Percentiles rank a stretch among this genome's conserved stretches.
These are phyloP conservation scores for Heritiera fomes DNA, from an alignment of 345 rosid genomes.

Conservation along the genomic window DNA sequence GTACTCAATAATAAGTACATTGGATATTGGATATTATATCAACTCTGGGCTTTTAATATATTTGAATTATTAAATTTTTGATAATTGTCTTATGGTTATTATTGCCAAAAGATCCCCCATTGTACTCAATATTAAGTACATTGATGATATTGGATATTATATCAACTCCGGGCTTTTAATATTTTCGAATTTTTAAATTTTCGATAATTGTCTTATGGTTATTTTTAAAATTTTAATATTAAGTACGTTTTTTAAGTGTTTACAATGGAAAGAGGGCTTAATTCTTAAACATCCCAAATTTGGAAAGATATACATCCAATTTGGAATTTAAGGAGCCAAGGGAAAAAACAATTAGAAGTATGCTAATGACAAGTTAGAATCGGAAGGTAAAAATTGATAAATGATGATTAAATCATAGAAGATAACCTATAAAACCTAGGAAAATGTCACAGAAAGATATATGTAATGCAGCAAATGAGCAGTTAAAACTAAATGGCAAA, in stretches of 20 bases:
- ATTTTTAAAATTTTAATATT: too few relatives aligned
- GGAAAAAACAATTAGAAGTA: neutral
- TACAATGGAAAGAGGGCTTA: neutral
- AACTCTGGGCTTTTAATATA: too few relatives aligned
- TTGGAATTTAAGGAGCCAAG: neutral
- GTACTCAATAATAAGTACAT: too few relatives aligned
- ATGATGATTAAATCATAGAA: neutral
- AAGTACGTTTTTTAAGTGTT: too few relatives aligned
- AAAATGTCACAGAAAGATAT: neutral
- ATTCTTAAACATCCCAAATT: neutral
- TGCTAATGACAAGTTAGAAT: neutral
- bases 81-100: too few relatives aligned
- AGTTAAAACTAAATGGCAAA: slow-evolving; percentile 1
- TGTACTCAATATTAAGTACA: neutral
- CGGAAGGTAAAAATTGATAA: neutral
- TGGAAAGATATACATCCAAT: neutral
- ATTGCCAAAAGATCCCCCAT: too few relatives aligned
- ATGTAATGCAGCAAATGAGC: neutral
- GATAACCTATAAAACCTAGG: neutral
- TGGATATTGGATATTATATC: too few relatives aligned
- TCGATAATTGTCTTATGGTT: neutral
- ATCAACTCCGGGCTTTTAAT: neutral
- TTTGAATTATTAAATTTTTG: too few relatives aligned
- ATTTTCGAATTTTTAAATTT: neutral
- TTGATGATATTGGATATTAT: neutral